Percentiles rank a stretch among this genome's conserved stretches.
Evolutionary conservation across 139 green algal genomes (phyloP).

Genomic region (Choricystis sp.): DNA sequence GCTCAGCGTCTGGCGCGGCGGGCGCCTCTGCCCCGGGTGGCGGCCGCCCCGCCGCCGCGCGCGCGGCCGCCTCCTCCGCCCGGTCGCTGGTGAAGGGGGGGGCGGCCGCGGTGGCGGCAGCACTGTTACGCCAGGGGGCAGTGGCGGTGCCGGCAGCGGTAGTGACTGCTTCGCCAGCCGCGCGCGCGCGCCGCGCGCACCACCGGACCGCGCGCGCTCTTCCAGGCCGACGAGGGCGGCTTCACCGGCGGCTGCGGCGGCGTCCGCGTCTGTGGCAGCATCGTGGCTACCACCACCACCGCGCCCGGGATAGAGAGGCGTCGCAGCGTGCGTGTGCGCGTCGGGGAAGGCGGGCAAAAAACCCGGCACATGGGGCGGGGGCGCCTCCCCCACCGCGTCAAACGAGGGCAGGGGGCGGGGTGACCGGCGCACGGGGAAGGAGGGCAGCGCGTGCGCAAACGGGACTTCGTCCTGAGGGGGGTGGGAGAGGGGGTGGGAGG

Average conservation of each 20-base stretch:
- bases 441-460: constrained; percentile 31
- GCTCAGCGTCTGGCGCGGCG: background rate
- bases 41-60: background rate
- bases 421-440: constrained; percentile 22
- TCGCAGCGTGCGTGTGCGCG: constrained; percentile 35
- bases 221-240: background rate
- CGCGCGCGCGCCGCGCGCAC: no score
- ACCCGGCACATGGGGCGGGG: constrained; percentile 26
- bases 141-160: background rate
- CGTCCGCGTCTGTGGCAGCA: background rate
- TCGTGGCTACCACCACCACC: background rate
- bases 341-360: constrained; percentile 57
- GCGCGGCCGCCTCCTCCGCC: background rate
- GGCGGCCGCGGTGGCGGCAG: no score
- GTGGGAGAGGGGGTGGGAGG: no score
- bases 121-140: background rate
- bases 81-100: background rate
- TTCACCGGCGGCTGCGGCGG: background rate
- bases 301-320: background rate
- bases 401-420: constrained; percentile 19
- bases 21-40: background rate
- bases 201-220: no score
- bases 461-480: constrained; percentile 12
- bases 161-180: no score
- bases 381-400: constrained; percentile 15